Conservation (phyloP, 371 early-diverging fungal species). For the Actinomortierella wolfii region DNA sequence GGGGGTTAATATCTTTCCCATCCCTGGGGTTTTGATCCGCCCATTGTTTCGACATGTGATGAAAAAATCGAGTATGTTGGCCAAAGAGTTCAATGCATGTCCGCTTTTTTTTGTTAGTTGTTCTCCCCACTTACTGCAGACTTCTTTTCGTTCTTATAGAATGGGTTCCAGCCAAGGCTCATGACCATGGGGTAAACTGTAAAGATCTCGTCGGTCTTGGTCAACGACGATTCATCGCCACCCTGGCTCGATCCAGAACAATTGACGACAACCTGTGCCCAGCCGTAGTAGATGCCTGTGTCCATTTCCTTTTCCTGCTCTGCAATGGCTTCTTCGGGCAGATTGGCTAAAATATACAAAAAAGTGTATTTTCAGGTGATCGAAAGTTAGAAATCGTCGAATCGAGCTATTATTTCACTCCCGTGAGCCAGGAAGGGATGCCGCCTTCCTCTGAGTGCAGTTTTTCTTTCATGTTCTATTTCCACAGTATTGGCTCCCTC, state of each 20-base stretch:
- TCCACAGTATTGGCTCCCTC: too few species aligned
- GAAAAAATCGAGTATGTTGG: neutral
- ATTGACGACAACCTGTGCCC: conserved; percentile 75
- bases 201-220: too few species aligned
- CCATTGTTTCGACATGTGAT: neutral
- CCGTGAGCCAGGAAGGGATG: too few species aligned
- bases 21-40: too few species aligned
- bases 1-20: neutral
- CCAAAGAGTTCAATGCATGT: neutral
- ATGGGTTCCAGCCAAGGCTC: conserved; percentile 99
- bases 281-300: conserved; percentile 95
- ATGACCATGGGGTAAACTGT: conserved; percentile 94
- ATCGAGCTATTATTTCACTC: too few species aligned
- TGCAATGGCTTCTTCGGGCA: conserved; percentile 81
- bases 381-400: too few species aligned
- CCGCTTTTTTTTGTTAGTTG: neutral
- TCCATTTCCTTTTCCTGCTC: conserved; percentile 65
- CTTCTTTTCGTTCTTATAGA: conserved; percentile 94
- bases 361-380: neutral
- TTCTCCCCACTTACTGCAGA: conserved; percentile 84
- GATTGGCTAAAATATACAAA: conserved; percentile 70
- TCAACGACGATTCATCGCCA: too few species aligned
- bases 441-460: too few species aligned
- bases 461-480: too few species aligned
- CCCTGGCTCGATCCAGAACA: neutral